Percentiles rank a stretch among this genome's conserved stretches.
These are phyloP conservation scores for Borovskyia barvae DNA, from an alignment of 208 protist species.

Conservation along the genomic window DNA sequence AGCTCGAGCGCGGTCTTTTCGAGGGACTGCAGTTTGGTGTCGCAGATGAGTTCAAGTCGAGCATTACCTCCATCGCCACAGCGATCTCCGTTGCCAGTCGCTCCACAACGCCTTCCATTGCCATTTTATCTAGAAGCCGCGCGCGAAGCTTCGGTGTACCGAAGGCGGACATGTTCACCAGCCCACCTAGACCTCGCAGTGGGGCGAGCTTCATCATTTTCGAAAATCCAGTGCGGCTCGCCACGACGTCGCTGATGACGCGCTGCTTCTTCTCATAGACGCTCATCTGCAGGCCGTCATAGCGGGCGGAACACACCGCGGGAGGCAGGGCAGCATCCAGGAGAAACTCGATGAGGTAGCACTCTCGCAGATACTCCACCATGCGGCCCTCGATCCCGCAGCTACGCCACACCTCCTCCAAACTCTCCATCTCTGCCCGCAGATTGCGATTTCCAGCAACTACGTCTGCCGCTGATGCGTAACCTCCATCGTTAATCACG, in stretches of 20 bases:
- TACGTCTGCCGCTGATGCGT: slow-evolving; percentile 7
- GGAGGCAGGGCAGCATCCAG: slow-evolving; percentile 87
- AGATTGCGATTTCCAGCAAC: slow-evolving; percentile 36
- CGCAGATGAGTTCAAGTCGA: background rate
- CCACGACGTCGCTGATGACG: slow-evolving; percentile 62
- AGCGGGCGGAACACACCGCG: slow-evolving; percentile 82
- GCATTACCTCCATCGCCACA: slow-evolving; percentile 9
- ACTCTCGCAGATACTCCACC: slow-evolving; percentile 48
- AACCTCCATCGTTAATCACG: slow-evolving; percentile 6
- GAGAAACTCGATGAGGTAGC: slow-evolving; percentile 82
- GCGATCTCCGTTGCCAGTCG: slow-evolving; percentile 47
- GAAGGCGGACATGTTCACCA: slow-evolving; percentile 66
- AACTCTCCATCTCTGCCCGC: slow-evolving; percentile 46
- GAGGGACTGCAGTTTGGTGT: slow-evolving; percentile 1
- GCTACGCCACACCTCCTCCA: slow-evolving; percentile 36
- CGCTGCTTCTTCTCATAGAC: slow-evolving; percentile 69
- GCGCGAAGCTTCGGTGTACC: slow-evolving; percentile 57
- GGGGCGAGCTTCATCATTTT: slow-evolving; percentile 50
- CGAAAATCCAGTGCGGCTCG: slow-evolving; percentile 43
- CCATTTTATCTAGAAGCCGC: slow-evolving; percentile 72
- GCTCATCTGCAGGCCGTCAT: slow-evolving; percentile 63
- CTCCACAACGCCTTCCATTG: slow-evolving; percentile 62
- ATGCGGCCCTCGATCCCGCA: slow-evolving; percentile 51
- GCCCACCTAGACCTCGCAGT: slow-evolving; percentile 53
- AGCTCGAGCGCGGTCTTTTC: slow-evolving; percentile 5